Evolutionary conservation across 805 yeast genomes (phyloP).

Genomic region (Lipomyces kockii): DNA sequence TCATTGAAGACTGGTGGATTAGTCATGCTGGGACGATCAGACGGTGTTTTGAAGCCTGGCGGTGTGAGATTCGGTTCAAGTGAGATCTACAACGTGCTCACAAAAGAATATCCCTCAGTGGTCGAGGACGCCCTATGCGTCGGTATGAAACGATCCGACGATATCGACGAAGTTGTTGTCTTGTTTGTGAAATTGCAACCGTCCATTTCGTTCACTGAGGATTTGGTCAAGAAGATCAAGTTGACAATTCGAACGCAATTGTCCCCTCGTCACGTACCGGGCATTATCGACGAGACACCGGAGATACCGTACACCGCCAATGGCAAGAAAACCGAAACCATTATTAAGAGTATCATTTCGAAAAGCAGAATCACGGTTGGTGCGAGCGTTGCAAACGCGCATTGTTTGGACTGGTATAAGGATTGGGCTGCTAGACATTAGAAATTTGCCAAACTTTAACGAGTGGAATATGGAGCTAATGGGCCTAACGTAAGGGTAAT

Average conservation of each 20-base stretch:
- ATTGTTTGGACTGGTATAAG: constrained; percentile 36
- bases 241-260: constrained; percentile 31
- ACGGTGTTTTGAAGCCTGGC: constrained; percentile 38
- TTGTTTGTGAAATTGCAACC: constrained; percentile 34
- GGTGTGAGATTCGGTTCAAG: constrained; percentile 40
- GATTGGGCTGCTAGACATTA: constrained; percentile 35
- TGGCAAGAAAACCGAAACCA: constrained; percentile 39
- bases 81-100: constrained; percentile 37
- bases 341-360: constrained; percentile 36
- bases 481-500: not conserved
- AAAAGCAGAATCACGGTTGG: constrained; percentile 32
- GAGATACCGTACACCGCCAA: constrained; percentile 39
- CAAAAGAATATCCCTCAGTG: constrained; percentile 28
- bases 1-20: constrained; percentile 36
- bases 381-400: constrained; percentile 39
- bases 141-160: constrained; percentile 36
- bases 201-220: constrained; percentile 17
- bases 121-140: constrained; percentile 38
- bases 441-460: not conserved
- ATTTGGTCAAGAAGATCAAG: constrained; percentile 20
- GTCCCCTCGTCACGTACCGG: constrained; percentile 39
- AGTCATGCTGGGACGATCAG: constrained; percentile 39
- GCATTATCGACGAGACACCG: constrained; percentile 34
- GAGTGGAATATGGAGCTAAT: not conserved
- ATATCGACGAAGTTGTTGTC: constrained; percentile 37